Conservation (phyloP, 495 filamentous ascomycete species). For the Aspergillus egyptiacus region DNA sequence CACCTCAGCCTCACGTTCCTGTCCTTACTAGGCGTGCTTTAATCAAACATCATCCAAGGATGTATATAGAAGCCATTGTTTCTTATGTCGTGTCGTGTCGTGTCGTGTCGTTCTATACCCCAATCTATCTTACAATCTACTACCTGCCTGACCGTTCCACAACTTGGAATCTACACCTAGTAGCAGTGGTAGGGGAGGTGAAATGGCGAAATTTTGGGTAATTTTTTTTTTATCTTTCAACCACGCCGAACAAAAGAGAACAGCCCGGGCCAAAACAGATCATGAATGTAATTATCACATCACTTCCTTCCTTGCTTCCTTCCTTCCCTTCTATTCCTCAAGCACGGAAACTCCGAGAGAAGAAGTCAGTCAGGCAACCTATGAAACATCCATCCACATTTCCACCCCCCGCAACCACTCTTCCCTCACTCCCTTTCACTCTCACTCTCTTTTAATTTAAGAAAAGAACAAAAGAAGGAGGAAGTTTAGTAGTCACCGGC, state of each 20-base stretch:
- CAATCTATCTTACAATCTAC: not conserved
- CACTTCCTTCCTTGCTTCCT: slow-evolving; percentile 14
- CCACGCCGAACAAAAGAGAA: slow-evolving; percentile 20
- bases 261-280: slow-evolving; percentile 16
- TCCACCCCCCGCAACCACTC: not conserved
- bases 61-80: no score
- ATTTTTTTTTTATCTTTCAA: slow-evolving; percentile 18
- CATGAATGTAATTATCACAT: slow-evolving; percentile 20
- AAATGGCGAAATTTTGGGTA: not conserved
- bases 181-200: not conserved
- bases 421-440: not conserved
- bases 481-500: slow-evolving; percentile 66
- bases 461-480: slow-evolving; percentile 9
- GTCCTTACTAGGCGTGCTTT: no score
- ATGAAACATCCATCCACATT: not conserved
- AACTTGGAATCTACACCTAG: not conserved
- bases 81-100: no score
- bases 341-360: not conserved
- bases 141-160: not conserved
- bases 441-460: not conserved
- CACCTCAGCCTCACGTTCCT: no score
- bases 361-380: not conserved
- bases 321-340: slow-evolving; percentile 6
- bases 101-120: no score
- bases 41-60: no score